phyloP scores from a whole-genome alignment of 495 filamentous ascomycete species.

The Podospora bellae-mahoneyi region DNA sequence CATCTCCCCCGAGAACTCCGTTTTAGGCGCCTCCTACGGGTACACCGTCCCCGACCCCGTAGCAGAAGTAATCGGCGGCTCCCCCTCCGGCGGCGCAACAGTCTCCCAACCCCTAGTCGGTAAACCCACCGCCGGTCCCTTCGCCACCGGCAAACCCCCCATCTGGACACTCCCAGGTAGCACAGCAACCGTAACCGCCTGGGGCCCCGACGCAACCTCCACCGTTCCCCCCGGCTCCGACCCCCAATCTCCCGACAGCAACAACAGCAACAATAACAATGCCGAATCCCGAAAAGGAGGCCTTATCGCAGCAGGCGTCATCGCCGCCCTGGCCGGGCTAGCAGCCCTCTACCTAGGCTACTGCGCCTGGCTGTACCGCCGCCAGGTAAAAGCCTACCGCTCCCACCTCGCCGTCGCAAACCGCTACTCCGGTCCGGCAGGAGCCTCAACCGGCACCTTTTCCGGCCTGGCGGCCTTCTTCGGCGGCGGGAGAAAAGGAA shows the following conservation, averaged over 20 bases:
- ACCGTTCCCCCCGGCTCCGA: constrained; percentile 23
- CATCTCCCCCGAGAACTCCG: constrained; percentile 41
- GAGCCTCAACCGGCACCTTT: constrained; percentile 11
- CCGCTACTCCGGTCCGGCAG: constrained; percentile 31
- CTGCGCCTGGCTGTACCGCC: constrained; percentile 66
- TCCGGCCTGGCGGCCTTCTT: constrained; percentile 24
- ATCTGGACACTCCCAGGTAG: constrained; percentile 65
- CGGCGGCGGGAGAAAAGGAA: constrained; percentile 19
- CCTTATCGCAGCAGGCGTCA: constrained; percentile 60
- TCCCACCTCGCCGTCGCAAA: constrained; percentile 58
- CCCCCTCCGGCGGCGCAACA: constrained; percentile 59
- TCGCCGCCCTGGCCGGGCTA: constrained; percentile 59
- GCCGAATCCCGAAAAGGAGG: constrained; percentile 23
- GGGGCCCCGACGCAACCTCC: constrained; percentile 33
- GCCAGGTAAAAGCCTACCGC: constrained; percentile 59
- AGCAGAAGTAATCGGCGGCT: constrained; percentile 61
- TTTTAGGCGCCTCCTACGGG: constrained; percentile 55
- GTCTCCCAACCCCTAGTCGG: constrained; percentile 60
- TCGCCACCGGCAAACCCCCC: constrained; percentile 62
- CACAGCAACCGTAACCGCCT: constrained; percentile 52
- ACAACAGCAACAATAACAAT: not conserved
- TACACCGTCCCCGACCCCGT: constrained; percentile 63
- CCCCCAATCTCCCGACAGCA: not conserved
- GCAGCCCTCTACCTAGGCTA: constrained; percentile 63
- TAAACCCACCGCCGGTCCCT: constrained; percentile 60